phyloP scores from a whole-genome alignment of 2,329 filamentous ascomycete genomes.

The Microdochium nivale region DNA sequence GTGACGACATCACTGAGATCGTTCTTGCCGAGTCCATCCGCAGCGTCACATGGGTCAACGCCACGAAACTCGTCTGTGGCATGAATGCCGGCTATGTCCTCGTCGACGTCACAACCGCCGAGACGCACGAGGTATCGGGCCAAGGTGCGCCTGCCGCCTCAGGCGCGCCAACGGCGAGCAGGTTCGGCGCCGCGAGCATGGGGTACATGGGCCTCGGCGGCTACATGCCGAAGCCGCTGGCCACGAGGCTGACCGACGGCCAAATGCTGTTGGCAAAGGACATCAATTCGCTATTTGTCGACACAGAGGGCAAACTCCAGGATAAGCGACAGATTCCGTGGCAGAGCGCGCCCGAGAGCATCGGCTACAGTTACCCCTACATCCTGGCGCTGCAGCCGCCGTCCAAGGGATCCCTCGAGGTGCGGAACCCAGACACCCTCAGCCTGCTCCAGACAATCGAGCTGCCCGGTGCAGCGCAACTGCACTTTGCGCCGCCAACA shows the following conservation, averaged over 20 bases:
- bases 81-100: conserved; percentile 88
- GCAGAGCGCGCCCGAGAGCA: conserved; percentile 76
- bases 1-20: conserved; percentile 65
- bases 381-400: conserved; percentile 79
- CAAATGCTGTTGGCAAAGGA: conserved; percentile 95
- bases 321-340: conserved; percentile 88
- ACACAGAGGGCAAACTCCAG: conserved; percentile 70
- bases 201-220: conserved; percentile 93
- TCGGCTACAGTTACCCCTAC: conserved; percentile 96
- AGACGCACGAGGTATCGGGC: conserved; percentile 70
- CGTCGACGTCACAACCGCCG: conserved; percentile 70
- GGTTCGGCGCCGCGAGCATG: conserved; percentile 85
- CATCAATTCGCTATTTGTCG: conserved; percentile 89
- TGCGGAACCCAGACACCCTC: conserved; percentile 85
- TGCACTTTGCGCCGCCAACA: conserved; percentile 89
- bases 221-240: conserved; percentile 84
- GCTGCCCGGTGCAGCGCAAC: conserved; percentile 70
- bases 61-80: conserved; percentile 78
- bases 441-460: conserved; percentile 81
- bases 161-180: conserved; percentile 49
- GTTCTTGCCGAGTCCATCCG: conserved; percentile 76
- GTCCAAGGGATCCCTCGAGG: conserved; percentile 76
- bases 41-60: conserved; percentile 83
- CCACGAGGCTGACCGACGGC: conserved; percentile 71
- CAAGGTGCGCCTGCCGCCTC: conserved; percentile 57